Conservation (phyloP, 2,329 filamentous ascomycete genomes). For the Chrysoporthe cubensis region DNA sequence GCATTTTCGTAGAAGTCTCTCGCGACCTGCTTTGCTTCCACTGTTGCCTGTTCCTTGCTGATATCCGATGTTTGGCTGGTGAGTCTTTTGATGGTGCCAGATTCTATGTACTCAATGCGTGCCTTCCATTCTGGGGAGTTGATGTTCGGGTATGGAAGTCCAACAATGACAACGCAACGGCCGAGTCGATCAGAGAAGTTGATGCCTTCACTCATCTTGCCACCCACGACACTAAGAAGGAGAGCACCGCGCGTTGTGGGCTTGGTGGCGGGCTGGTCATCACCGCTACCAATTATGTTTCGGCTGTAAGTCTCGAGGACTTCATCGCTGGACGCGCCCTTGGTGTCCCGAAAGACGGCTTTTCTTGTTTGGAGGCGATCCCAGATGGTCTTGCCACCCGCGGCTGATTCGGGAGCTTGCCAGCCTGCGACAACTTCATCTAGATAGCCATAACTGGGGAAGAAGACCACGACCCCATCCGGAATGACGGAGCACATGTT, state of each 20-base stretch:
- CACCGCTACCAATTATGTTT: slow-evolving; percentile 61
- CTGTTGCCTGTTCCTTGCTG: slow-evolving; percentile 39
- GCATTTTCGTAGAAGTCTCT: slow-evolving; percentile 90
- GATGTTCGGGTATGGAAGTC: slow-evolving; percentile 90
- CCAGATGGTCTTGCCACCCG: slow-evolving; percentile 54
- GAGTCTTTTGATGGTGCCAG: slow-evolving; percentile 51
- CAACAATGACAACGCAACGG: slow-evolving; percentile 87
- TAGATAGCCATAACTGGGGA: slow-evolving; percentile 92
- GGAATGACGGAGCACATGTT: slow-evolving; percentile 75
- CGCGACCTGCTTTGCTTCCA: slow-evolving; percentile 58
- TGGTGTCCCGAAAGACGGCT: slow-evolving; percentile 62
- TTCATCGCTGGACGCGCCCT: slow-evolving; percentile 64
- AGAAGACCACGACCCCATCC: slow-evolving; percentile 92
- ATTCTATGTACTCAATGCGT: slow-evolving; percentile 84
- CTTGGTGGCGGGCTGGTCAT: slow-evolving; percentile 3
- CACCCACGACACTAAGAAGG: slow-evolving; percentile 88
- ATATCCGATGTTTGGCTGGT: neutral
- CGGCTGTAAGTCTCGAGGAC: slow-evolving; percentile 74
- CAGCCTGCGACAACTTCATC: slow-evolving; percentile 71
- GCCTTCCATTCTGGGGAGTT: slow-evolving; percentile 91
- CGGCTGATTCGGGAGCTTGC: slow-evolving; percentile 46
- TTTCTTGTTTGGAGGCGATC: slow-evolving; percentile 63
- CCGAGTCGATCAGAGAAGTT: slow-evolving; percentile 94
- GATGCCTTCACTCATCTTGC: slow-evolving; percentile 95
- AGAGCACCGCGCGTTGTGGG: slow-evolving; percentile 65